Evolutionary conservation across 306 rosid genomes (phyloP).

Genomic region (Corylus americana): DNA sequence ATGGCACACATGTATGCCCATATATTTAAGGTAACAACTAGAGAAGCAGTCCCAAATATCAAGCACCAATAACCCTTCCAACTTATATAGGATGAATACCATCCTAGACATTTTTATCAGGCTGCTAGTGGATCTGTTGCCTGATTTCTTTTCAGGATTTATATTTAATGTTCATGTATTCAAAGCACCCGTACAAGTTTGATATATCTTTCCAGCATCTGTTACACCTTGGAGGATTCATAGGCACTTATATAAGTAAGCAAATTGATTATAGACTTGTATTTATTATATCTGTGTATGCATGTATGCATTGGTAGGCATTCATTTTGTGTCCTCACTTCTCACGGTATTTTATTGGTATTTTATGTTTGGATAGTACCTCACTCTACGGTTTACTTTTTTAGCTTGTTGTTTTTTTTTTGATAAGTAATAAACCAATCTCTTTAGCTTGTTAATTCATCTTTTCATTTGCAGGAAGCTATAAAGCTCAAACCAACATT

Average conservation of each 20-base stretch:
- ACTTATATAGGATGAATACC: background rate
- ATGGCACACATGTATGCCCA: background rate
- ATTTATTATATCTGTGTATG: background rate
- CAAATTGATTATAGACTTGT: background rate
- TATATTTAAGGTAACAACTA: background rate
- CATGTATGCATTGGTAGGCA: background rate
- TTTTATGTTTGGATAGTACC: background rate
- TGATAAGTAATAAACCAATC: no score
- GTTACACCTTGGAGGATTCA: background rate
- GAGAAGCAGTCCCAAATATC: background rate
- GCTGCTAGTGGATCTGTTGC: background rate
- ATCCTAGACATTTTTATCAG: background rate
- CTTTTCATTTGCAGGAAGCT: constrained; percentile 71
- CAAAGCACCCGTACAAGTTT: background rate
- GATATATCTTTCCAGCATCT: background rate
- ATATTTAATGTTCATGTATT: background rate
- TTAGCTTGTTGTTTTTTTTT: background rate
- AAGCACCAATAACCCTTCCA: background rate
- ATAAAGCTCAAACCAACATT: constrained; percentile 94
- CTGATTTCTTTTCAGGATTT: background rate
- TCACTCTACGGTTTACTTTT: constrained; percentile 10
- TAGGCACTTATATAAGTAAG: background rate
- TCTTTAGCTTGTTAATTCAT: background rate
- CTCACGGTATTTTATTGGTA: background rate
- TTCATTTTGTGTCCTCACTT: background rate